These are phyloP conservation scores for Parsonsia alboflavescens DNA, from an alignment of 257 asterid genomes.

Conservation along the genomic window DNA sequence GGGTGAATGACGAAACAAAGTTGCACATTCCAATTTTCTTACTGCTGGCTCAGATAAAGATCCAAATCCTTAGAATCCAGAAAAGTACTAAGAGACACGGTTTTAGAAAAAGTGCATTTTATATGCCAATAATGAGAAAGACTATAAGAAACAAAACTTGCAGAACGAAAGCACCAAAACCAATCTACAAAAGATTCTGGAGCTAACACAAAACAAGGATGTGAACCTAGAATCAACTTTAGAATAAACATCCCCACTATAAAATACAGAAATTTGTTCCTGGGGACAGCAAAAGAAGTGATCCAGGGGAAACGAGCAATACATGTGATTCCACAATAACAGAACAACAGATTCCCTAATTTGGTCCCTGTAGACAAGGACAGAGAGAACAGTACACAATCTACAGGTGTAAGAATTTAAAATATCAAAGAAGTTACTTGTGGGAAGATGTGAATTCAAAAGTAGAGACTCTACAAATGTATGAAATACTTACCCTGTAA, in stretches of 20 bases:
- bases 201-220: not conserved
- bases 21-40: not conserved
- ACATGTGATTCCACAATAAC: not conserved
- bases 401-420: not conserved
- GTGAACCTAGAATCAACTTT: not conserved
- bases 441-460: not conserved
- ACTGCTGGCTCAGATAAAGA: not conserved
- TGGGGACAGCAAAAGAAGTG: not conserved
- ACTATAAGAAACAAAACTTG: too few species aligned
- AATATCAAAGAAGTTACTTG: not conserved
- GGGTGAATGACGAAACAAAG: not conserved
- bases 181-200: not conserved
- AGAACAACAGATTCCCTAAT: not conserved
- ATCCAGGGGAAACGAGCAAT: not conserved
- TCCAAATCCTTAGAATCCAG: not conserved
- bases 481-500: constrained; percentile 59
- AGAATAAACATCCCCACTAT: not conserved
- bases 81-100: too few species aligned
- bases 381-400: not conserved
- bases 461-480: not conserved
- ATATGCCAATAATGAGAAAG: not conserved
- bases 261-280: not conserved
- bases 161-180: not conserved
- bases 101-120: too few species aligned
- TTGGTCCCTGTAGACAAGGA: not conserved